Base-by-base conservation (phyloP, 1,284 basidiomycete genomes). In the Fereydounia khargensis region DNA sequence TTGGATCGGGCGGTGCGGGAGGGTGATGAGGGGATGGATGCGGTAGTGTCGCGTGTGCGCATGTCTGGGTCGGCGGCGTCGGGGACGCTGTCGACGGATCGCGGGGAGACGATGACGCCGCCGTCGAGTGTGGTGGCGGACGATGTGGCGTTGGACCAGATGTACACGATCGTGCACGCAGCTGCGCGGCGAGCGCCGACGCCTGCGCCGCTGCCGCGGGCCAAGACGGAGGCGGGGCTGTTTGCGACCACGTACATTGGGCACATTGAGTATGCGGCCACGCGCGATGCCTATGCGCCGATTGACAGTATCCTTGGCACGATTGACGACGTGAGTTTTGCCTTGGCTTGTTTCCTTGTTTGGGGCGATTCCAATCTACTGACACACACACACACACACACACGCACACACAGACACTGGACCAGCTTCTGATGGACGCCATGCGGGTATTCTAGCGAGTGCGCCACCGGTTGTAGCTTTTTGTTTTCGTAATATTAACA, bases 51-150 rank as follows among this genome's bases (percentile, higher is more conserved):
- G n/a, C n/a, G n/a, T n/a, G n/a, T n/a, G n/a, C n/a, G n/a, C 70
- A 85, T 95, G 32, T 86, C 89, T 1, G 87, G 87, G 53, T 89
- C 90, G 7, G 64, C 58, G 7, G 87, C 88, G 76, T 86, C 86
- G 3, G 86, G 85, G 64, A 91, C 96, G 74, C 90, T 96, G 70
- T 91, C 88, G 67, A 85, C 91, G 53, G 87, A 94, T 47, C 83
- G 95, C 27, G 89, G 92, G 72, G 84, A 88, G 69, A 91, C 82
- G 81, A 40, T 68, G 13, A 42, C 57, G 8, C 55, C 47, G 17
- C 42, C 54, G 16, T 37, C 36, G 14, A 20, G 43, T 20, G 40
- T 48, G 10, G 49, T 42, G 3, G 53, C 48, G 1, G 65, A 56
- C 41, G 65, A 69, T 22, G 51, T 52, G 3, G 63, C 61, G 3